Percentiles rank a stretch among this genome's conserved stretches.
Evolutionary conservation across 2,329 filamentous ascomycete genomes (phyloP).

Genomic region (Aspergillus puulaauensis): DNA sequence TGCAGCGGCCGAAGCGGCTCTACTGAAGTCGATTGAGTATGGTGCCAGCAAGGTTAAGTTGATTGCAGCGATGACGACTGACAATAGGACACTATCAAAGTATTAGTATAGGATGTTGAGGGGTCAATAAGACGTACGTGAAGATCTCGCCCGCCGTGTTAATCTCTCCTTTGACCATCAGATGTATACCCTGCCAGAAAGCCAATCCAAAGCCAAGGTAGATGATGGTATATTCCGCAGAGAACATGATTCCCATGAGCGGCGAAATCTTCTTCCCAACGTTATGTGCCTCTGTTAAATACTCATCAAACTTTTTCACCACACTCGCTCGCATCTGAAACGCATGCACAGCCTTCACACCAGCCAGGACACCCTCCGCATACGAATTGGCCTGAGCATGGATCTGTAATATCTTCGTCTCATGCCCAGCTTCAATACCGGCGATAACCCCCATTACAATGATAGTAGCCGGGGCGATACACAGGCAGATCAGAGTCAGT

Average conservation of each 20-base stretch:
- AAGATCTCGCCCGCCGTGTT: conserved; percentile 67
- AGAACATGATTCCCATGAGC: conserved; percentile 75
- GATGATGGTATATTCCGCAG: conserved; percentile 76
- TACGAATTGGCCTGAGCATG: conserved; percentile 48
- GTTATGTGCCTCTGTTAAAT: conserved; percentile 62
- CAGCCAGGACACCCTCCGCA: conserved; percentile 12
- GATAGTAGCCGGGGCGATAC: conserved; percentile 75
- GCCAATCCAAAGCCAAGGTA: conserved; percentile 85
- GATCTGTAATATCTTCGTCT: conserved; percentile 72
- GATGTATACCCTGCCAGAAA: conserved; percentile 86
- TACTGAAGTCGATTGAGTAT: conserved; percentile 82
- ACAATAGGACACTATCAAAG: conserved; percentile 65
- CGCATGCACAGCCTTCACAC: conserved; percentile 22
- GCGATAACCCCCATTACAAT: conserved; percentile 73
- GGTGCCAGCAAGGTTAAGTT: conserved; percentile 84
- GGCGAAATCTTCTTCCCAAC: conserved; percentile 76
- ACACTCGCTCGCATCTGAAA: conserved; percentile 21
- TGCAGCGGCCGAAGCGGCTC: conserved; percentile 74
- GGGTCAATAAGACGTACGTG: conserved; percentile 52
- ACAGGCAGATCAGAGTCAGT: conserved; percentile 81
- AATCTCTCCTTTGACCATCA: conserved; percentile 65
- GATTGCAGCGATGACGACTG: conserved; percentile 90
- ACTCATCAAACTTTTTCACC: conserved; percentile 19
- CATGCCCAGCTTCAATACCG: conserved; percentile 74
- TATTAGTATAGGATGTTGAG: conserved; percentile 15